A percentile compares a stretch with the other conserved stretches of the same genome.
Evolutionary conservation across 208 protist genomes (phyloP).

Genomic region (Trypanosoma melophagium): DNA sequence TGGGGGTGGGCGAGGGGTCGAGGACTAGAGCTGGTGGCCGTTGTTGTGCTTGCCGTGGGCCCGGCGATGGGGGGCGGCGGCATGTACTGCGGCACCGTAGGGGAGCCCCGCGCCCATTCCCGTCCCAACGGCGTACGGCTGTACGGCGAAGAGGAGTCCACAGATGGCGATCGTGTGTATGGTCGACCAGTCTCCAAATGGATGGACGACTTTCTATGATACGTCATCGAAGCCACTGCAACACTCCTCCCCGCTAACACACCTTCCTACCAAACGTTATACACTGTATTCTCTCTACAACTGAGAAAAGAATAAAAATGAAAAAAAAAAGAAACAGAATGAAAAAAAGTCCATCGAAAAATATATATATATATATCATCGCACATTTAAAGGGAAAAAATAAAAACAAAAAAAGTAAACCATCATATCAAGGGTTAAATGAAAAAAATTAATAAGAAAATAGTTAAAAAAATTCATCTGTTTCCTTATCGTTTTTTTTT

Average conservation of each 20-base stretch:
- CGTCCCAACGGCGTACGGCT: constrained; percentile 15
- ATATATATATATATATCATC: constrained; percentile 26
- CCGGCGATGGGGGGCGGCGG: constrained; percentile 34
- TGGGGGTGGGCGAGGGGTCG: no score
- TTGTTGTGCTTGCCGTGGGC: no score
- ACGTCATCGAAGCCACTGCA: constrained; percentile 4
- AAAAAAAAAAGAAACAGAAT: background rate
- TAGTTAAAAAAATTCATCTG: background rate
- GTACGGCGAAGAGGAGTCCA: constrained; percentile 7
- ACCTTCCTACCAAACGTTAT: background rate
- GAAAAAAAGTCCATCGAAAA: background rate
- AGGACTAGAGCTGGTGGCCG: no score
- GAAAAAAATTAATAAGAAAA: background rate
- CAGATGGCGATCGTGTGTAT: constrained; percentile 13
- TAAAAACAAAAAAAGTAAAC: constrained; percentile 2
- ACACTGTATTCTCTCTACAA: background rate
- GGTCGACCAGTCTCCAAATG: constrained; percentile 2
- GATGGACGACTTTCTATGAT: constrained; percentile 9
- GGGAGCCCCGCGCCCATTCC: constrained; percentile 15
- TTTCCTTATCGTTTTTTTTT: background rate
- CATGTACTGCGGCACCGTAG: constrained; percentile 20
- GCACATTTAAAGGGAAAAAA: background rate
- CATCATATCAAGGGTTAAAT: no score
- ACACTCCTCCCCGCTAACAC: background rate
- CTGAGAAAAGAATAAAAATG: background rate